Evolutionary conservation across 805 yeast species (phyloP), one percentile per base, ranked within the genome.

Genomic region (Schwanniomyces sp.): DNA sequence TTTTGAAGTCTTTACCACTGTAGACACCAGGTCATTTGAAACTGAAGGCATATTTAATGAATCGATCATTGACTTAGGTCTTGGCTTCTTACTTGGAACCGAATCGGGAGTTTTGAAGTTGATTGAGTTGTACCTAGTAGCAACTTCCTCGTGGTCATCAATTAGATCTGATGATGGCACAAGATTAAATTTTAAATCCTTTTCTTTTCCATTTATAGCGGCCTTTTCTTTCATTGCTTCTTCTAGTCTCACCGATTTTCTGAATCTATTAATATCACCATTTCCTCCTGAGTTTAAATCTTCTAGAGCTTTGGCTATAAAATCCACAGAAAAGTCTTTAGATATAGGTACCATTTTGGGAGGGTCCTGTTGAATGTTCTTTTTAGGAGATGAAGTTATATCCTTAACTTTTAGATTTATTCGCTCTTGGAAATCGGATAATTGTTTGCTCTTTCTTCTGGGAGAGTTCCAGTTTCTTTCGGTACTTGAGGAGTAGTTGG

Each of bases 401-500:
- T 69, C 72, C 45, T 63, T 63, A 3, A 67, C 52, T 46, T 66
- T 63, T 37, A 67, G 53, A 54, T 72, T 71, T 44, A 73, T 71
- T 49, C 65, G 64, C 39, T 67, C 70, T 47, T 72, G 78, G 24
- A 71, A 52, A 48, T 67, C 66, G 26, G 56, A 56, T 34, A 66
- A 55, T 50, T 65, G 70, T 48, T 61, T 54, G 44, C 64, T 67
- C 49, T 61, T 62, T 43, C 68, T 60, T 26, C 74, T 56, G 3
- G 78, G 78, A n/a, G 75, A 69, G 7, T 75, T 67, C 78, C 78
- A 74, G 51, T 68, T 67, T 40, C 76, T 57, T 37, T 63, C 68
- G 8, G 59, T 54, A 34, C 49, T 51, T 14, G 64, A 51, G 0
- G 65, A 51, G 46, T 65, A 68, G 43, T 63, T 67, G 25, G 75